Conservation (phyloP, 805 yeast genomes). For the Ogataea populi-albae region DNA sequence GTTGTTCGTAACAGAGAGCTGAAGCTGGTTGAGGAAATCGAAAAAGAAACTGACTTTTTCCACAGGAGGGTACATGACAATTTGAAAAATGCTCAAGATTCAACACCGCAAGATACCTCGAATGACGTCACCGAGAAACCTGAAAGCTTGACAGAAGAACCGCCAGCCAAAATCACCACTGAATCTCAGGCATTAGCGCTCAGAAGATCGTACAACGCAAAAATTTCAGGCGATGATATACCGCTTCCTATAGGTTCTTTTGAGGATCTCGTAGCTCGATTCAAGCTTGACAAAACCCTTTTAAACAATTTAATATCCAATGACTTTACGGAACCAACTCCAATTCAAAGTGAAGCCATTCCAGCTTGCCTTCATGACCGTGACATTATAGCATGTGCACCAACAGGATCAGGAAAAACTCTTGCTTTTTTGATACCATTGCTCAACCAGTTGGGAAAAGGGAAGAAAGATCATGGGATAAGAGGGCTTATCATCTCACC, state of each 20-base stretch:
- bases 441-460: slow-evolving; percentile 45
- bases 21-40: slow-evolving; percentile 48
- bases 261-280: slow-evolving; percentile 71
- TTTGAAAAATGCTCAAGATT: slow-evolving; percentile 20
- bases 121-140: slow-evolving; percentile 24
- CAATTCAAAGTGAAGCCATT: slow-evolving; percentile 88
- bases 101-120: slow-evolving; percentile 16
- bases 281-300: slow-evolving; percentile 56
- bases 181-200: slow-evolving; percentile 58
- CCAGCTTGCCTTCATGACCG: slow-evolving; percentile 68
- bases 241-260: slow-evolving; percentile 93
- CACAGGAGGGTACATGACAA: slow-evolving; percentile 46
- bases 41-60: slow-evolving; percentile 81
- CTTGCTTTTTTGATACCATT: slow-evolving; percentile 85
- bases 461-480: slow-evolving; percentile 45
- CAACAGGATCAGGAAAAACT: slow-evolving; percentile 98
- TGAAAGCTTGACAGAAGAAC: slow-evolving; percentile 15
- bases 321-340: slow-evolving; percentile 82
- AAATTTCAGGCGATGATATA: slow-evolving; percentile 77
- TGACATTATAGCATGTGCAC: slow-evolving; percentile 91
- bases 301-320: slow-evolving; percentile 62
- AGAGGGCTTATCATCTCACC: slow-evolving; percentile 86
- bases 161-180: slow-evolving; percentile 40
- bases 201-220: slow-evolving; percentile 60
- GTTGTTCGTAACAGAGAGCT: slow-evolving; percentile 35